A percentile compares a stretch with the other conserved stretches of the same genome.
phyloP scores from a whole-genome alignment of 2,329 filamentous ascomycete genomes.

The Cordyceps tenuipes region DNA sequence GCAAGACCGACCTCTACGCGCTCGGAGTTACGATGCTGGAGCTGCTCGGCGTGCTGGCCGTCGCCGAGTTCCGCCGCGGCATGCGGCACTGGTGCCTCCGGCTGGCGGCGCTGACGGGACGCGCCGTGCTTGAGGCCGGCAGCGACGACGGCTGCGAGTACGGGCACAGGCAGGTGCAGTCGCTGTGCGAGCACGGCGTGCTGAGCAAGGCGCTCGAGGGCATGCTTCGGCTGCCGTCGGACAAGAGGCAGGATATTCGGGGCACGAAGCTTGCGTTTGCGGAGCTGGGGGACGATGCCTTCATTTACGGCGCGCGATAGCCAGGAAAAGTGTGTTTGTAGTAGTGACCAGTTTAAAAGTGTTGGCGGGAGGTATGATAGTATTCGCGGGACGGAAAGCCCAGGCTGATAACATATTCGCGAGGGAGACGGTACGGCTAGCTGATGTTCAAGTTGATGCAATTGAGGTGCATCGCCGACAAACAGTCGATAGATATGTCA shows the following conservation, averaged over 20 bases:
- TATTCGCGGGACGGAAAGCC: no score
- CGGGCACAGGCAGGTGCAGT: neutral
- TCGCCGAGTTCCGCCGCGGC: neutral
- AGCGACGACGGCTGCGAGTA: neutral
- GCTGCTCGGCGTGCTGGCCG: neutral
- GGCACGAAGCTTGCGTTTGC: neutral
- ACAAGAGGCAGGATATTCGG: neutral
- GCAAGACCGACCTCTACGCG: conserved; percentile 1
- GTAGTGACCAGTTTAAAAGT: no score
- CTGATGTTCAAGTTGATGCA: no score
- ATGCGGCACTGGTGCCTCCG: neutral
- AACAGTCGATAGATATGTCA: no score
- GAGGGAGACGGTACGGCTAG: no score
- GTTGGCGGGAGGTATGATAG: no score
- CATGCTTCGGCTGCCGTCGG: neutral
- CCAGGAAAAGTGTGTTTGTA: no score
- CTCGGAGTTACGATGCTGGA: neutral
- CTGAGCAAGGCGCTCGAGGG: neutral
- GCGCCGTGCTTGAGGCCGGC: neutral
- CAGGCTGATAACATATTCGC: no score
- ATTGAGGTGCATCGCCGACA: no score
- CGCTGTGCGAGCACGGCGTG: neutral
- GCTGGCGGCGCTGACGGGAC: neutral
- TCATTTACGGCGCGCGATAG: neutral
- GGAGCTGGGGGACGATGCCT: neutral